These are phyloP conservation scores for Prunus armeniaca DNA, from an alignment of 306 rosid species.

Conservation along the genomic window DNA sequence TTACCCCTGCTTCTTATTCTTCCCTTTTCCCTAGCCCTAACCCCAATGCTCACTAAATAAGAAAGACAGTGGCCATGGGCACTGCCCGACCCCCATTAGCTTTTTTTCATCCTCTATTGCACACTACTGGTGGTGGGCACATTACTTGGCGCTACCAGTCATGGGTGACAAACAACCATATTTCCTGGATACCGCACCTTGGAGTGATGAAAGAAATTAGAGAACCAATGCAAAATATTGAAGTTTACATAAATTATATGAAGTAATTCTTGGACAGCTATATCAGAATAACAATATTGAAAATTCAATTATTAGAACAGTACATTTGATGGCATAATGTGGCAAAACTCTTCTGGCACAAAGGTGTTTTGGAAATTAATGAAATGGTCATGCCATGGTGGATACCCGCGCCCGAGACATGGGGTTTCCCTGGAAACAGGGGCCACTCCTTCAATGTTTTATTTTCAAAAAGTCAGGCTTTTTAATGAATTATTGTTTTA, in stretches of 20 bases:
- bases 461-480: no score
- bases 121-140: background rate
- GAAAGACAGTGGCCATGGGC: background rate
- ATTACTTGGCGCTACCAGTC: background rate
- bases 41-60: background rate
- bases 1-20: background rate
- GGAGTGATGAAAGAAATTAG: no score
- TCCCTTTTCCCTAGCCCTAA: background rate
- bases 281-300: background rate
- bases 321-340: background rate
- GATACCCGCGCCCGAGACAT: background rate
- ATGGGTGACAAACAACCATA: no score
- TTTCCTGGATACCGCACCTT: no score
- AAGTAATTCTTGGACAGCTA: background rate
- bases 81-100: background rate
- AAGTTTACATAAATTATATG: no score
- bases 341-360: background rate
- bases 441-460: no score
- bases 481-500: background rate
- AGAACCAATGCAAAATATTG: no score
- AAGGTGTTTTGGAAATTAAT: background rate
- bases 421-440: no score
- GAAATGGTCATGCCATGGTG: background rate
- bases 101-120: background rate
- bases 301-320: background rate